Conservation (phyloP, 2,329 filamentous ascomycete genomes). For the Emmonsia crescens region DNA sequence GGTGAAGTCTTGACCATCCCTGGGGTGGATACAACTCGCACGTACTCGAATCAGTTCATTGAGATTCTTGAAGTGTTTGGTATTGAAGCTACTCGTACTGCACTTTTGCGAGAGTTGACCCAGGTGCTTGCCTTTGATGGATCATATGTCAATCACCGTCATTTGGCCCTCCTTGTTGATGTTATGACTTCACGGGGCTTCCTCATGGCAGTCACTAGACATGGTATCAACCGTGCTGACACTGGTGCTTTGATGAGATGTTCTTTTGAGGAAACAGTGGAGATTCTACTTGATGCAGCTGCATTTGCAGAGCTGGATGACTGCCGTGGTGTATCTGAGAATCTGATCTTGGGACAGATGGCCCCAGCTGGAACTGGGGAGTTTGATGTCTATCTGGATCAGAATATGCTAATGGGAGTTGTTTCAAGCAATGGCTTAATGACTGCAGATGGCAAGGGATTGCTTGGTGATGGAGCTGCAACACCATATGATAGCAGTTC, state of each 20-base stretch:
- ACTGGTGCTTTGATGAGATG: slow-evolving; percentile 98
- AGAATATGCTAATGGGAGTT: slow-evolving; percentile 89
- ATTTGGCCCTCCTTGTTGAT: slow-evolving; percentile 88
- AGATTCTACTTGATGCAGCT: slow-evolving; percentile 92
- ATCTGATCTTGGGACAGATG: slow-evolving; percentile 95
- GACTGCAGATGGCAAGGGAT: slow-evolving; percentile 67
- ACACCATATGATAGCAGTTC: slow-evolving; percentile 80
- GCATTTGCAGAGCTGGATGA: slow-evolving; percentile 92
- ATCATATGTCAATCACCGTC: slow-evolving; percentile 98
- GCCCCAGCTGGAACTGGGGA: slow-evolving; percentile 95
- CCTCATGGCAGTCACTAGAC: slow-evolving; percentile 91
- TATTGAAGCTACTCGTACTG: slow-evolving; percentile 84
- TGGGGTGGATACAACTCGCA: slow-evolving; percentile 75
- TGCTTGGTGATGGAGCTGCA: slow-evolving; percentile 65
- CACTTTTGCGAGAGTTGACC: slow-evolving; percentile 77
- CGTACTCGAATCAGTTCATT: slow-evolving; percentile 91
- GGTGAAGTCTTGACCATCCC: slow-evolving; percentile 74
- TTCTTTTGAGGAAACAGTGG: slow-evolving; percentile 98
- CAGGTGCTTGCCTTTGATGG: slow-evolving; percentile 95
- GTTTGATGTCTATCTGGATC: slow-evolving; percentile 87
- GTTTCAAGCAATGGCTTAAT: slow-evolving; percentile 85
- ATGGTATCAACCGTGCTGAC: slow-evolving; percentile 96
- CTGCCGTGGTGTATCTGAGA: slow-evolving; percentile 95
- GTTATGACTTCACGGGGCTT: slow-evolving; percentile 95
- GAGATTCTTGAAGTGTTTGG: slow-evolving; percentile 91